Base-by-base conservation (phyloP, 225 moss, liverwort and hornwort genomes). In the Thuidium tamariscinum region DNA sequence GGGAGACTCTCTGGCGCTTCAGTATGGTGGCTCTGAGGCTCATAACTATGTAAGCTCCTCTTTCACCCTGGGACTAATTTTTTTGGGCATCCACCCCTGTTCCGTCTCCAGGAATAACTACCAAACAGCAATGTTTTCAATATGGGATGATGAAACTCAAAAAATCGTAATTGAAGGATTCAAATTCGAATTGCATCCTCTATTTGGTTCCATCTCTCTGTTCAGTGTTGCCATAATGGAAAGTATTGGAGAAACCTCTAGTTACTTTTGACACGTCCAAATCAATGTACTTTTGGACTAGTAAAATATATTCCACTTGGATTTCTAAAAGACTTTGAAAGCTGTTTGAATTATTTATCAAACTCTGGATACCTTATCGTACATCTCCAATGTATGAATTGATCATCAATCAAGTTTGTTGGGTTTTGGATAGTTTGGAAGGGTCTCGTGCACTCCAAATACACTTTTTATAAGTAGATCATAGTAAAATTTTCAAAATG, bases 11-110 rank as follows among this genome's bases (percentile, higher is more conserved):
- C 91, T 98, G 83, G 98, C 98, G 63, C 92, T 97, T 85, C 98
- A 98, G 88, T 98, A 98, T 83, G 98, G 96, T 39, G 98, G 98
- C 42, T 98, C 98, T 80, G 94, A 92, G 73, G 98, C 98, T 75
- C 98, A 98, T 89, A 98, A 98, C 67, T 96, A 95, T 76, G 98
- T 98, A 90, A 87, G 94, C 37, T 85, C 80, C 75, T 74, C 84
- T 52, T 81, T 26, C 41, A 26, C 41, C 46, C 48, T 55, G 32
- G n/a, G 36, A 54, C 49, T 85, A 36, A 34, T 55, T 48, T 55
- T 65, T 56, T 46, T 76, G 69, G 7, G 51, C 70, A 59, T 41
- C 80, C 48, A 84, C 49, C 59, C 67, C 67, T 44, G 59, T 42
- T 83, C n/a, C 56, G 36, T 32, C 55, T 10, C 46, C 48, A 37